A percentile compares a stretch with the other conserved stretches of the same genome.
phyloP scores from a whole-genome alignment of 2,329 filamentous ascomycete species.

The Colletotrichum scovillei region DNA sequence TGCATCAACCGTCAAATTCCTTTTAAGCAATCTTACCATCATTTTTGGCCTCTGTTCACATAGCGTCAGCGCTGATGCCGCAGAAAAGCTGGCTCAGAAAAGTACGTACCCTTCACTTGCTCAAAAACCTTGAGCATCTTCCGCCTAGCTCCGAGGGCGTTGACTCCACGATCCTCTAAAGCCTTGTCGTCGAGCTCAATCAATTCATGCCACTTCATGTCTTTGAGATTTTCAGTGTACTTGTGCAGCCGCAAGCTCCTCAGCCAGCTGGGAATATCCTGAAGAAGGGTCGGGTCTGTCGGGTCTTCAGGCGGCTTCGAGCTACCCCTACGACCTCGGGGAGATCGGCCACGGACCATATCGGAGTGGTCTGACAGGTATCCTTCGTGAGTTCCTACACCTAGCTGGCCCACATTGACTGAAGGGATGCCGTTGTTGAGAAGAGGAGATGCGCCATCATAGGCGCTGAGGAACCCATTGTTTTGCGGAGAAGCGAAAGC shows the following conservation, averaged over 20 bases:
- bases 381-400: conserved; percentile 78
- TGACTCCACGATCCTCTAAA: conserved; percentile 91
- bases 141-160: conserved; percentile 90
- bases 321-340: conserved; percentile 90
- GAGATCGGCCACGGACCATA: conserved; percentile 89
- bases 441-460: conserved; percentile 80
- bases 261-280: conserved; percentile 97
- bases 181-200: conserved; percentile 93
- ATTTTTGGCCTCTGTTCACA: conserved; percentile 51
- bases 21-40: conserved; percentile 74
- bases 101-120: conserved; percentile 79
- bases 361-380: conserved; percentile 96
- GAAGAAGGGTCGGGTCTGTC: conserved; percentile 87
- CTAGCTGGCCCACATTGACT: conserved; percentile 79
- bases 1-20: background rate
- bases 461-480: conserved; percentile 93
- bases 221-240: conserved; percentile 98
- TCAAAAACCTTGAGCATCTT: conserved; percentile 99
- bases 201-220: conserved; percentile 95
- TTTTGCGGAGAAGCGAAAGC: conserved; percentile 90
- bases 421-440: conserved; percentile 76
- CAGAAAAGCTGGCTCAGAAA: background rate
- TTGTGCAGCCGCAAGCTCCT: conserved; percentile 95
- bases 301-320: conserved; percentile 98
- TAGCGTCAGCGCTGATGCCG: background rate